Evolutionary conservation across 257 asterid species (phyloP), one percentile per base, ranked within the genome.

Genomic region (Handroanthus guayacan): DNA sequence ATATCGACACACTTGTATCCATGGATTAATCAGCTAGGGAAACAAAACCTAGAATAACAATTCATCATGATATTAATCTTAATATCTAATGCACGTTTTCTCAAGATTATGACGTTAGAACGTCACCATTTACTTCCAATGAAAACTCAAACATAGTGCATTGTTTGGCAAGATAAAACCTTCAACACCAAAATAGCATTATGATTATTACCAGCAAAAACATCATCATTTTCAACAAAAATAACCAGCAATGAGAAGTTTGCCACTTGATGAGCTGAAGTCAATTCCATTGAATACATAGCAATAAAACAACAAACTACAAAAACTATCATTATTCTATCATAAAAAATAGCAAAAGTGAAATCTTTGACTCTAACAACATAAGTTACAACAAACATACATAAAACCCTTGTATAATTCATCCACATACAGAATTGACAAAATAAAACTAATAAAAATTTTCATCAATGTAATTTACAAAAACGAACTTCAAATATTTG

Each of bases 101-200:
- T 9, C 38, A 60, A 2, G 56, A 20, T 20, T 3, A 38, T 57
- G 34, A 14, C n/a, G 41, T 14, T 7, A 37, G 4, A 55, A 36
- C 17, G 5, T 5, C 56, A 0, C 16, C 41, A 63, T 31, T 41
- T 47, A 50, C 64, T 68, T 55, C n/a, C 58, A 9, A 25, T 14
- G 31, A 66, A 72, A 43, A 34, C 52, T 4, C 69, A 68, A 58
- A 69, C 38, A 48, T 13, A 66, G 5, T 34, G 4, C 57, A 9
- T 13, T 10, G 14, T 3, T 47, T 20, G 39, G 43, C 68, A 80
- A 51, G 72, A 60, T 79, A 2, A 14, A 17, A 74, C 50, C 17
- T 50, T 58, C n/a, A 34, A 52, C 74, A 66, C 50, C 68, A 39
- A 55, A 71, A 45, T n/a, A 67, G 13, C 54, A 51, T 62, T 25